A percentile compares a stretch with the other conserved stretches of the same genome.
These are phyloP conservation scores for Citrus sinensis DNA, from an alignment of 345 rosid genomes.

Conservation along the genomic window DVS_A1.0 CM039165.1:31025001-31025500, in stretches of 20 bases:
- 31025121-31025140: background rate
- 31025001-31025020: constrained; percentile 23
- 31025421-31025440: too few species aligned
- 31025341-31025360: too few species aligned
- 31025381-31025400: too few species aligned
- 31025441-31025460: too few species aligned
- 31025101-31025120: background rate
- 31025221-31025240: background rate
- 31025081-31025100: too few species aligned
- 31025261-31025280: background rate
- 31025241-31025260: background rate
- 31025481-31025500: too few species aligned
- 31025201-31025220: too few species aligned
- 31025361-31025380: too few species aligned
- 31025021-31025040: background rate
- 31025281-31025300: background rate
- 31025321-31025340: too few species aligned
- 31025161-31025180: background rate
- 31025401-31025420: too few species aligned
- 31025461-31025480: too few species aligned
- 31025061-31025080: background rate
- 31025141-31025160: background rate
- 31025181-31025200: background rate
- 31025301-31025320: background rate
- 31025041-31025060: background rate